A percentile compares a stretch with the other conserved stretches of the same genome.
phyloP scores from a whole-genome alignment of 805 yeast species.

The Candida endomychidarum region DNA sequence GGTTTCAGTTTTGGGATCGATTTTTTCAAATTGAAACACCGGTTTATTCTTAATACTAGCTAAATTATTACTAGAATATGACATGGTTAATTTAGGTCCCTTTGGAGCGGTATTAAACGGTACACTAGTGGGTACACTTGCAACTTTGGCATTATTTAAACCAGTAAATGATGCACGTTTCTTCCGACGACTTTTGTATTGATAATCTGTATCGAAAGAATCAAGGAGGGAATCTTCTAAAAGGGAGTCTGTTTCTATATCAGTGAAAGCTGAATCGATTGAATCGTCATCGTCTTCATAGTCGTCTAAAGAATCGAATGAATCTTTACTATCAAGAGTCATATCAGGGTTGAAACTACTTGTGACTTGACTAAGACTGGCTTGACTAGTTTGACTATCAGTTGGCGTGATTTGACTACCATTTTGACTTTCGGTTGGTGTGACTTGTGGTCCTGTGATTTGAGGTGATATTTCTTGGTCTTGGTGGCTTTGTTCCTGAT shows the following conservation, averaged over 20 bases:
- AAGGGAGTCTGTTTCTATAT: constrained; percentile 41
- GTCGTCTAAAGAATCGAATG: constrained; percentile 22
- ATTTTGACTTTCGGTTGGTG: too few species aligned
- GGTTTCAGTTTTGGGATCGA: constrained; percentile 11
- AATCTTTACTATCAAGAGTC: constrained; percentile 13
- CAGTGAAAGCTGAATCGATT: constrained; percentile 44
- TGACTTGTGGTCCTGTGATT: too few species aligned
- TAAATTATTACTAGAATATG: constrained; percentile 8
- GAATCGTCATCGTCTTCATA: constrained; percentile 30
- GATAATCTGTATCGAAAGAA: constrained; percentile 18
- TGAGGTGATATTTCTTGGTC: too few species aligned
- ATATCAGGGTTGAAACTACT: constrained; percentile 10
- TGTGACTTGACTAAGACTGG: too few species aligned
- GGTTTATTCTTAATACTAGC: background rate
- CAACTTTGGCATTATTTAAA: background rate
- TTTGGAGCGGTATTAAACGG: constrained; percentile 4
- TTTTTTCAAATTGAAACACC: constrained; percentile 23
- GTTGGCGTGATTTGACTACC: too few species aligned
- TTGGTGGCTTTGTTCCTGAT: too few species aligned
- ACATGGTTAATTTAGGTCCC: constrained; percentile 3
- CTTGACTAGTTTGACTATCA: background rate
- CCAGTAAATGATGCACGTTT: constrained; percentile 8
- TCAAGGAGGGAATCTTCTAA: constrained; percentile 27
- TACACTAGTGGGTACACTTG: constrained; percentile 4
- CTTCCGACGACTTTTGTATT: constrained; percentile 12